Evolutionary conservation across 2,329 filamentous ascomycete species (phyloP).

Genomic region (Beauveria sp.): DNA sequence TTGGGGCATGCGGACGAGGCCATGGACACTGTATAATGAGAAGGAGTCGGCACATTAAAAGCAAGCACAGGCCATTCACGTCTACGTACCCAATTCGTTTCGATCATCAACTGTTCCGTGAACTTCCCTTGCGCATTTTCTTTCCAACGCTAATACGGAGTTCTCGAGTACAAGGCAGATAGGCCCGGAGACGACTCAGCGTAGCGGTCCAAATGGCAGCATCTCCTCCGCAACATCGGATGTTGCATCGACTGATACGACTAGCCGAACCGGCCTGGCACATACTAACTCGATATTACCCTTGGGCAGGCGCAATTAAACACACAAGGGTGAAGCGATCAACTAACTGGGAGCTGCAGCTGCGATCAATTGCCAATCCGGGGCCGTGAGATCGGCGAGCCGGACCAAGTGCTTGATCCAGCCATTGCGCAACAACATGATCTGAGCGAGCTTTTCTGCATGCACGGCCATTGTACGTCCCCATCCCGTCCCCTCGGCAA

Average conservation of each 20-base stretch:
- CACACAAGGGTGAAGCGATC: neutral
- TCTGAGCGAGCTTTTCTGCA: too few relatives aligned
- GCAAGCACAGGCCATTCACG: neutral
- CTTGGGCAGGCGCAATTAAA: neutral
- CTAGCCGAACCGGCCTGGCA: neutral
- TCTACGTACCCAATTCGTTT: neutral
- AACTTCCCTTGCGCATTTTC: neutral
- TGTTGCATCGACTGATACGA: too few relatives aligned
- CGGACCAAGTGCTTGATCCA: neutral
- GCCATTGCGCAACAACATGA: too few relatives aligned
- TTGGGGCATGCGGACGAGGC: constrained; percentile 34
- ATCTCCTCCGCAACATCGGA: too few relatives aligned
- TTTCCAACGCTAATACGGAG: too few relatives aligned
- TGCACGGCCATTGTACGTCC: too few relatives aligned
- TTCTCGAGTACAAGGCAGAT: too few relatives aligned
- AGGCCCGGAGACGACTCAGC: too few relatives aligned
- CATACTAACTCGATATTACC: neutral
- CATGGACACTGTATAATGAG: neutral
- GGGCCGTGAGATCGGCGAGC: neutral
- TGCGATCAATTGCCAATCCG: neutral
- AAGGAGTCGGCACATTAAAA: neutral
- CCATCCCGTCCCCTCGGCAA: too few relatives aligned
- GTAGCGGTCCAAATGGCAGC: too few relatives aligned
- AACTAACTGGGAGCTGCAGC: neutral
- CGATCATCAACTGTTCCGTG: neutral